Evolutionary conservation across 768 basidiomycete genomes (phyloP), one percentile per base, ranked within the genome.

Genomic region (Termitomyces sp.): DNA sequence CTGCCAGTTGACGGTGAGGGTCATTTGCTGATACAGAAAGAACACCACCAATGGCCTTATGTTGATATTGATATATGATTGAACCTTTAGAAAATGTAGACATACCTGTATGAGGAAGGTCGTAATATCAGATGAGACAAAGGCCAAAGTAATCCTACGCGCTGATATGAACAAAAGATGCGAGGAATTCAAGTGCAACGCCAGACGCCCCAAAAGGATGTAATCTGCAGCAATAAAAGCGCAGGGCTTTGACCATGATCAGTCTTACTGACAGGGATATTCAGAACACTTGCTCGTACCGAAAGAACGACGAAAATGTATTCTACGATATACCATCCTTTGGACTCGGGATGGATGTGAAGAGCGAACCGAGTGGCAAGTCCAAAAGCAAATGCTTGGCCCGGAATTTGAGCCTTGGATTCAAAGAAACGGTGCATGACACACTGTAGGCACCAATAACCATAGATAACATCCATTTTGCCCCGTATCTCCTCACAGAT

Each of bases 141-240:
- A 91, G 12, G 83, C 67, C 33, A 76, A 59, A 8, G 85, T 85
- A 60, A 89, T 79, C 20, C 72, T 72, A 20, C 72, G 73, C 6
- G 81, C 73, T 0, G 73, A 71, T 22, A 90, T 68, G 30, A 83
- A 65, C 24, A 89, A 72, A 63, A 82, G 77, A 48, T 76, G 60
- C 58, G 78, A 74, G 37, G 76, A 76, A 11, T 73, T 64, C 6
- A 89, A 70, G 61, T 80, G 75, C 24, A 69, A 73, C 6, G 86
- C 82, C 3, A 91, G 68, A 13, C 80, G 81, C 11, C 87, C 86
- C 1, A 90, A 78, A 20, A 89, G 76, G 57, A 88, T 72, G 64
- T 91, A 90, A 65, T 85, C 79, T 15, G 84, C 79, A 5, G 85
- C 85, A 61, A 88, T 85, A 72, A 90, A 90, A 30, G 86, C 88